These are phyloP conservation scores for Sphagnum tenellum DNA, from an alignment of 225 moss, liverwort and hornwort genomes.

Conservation along the genomic window DNA sequence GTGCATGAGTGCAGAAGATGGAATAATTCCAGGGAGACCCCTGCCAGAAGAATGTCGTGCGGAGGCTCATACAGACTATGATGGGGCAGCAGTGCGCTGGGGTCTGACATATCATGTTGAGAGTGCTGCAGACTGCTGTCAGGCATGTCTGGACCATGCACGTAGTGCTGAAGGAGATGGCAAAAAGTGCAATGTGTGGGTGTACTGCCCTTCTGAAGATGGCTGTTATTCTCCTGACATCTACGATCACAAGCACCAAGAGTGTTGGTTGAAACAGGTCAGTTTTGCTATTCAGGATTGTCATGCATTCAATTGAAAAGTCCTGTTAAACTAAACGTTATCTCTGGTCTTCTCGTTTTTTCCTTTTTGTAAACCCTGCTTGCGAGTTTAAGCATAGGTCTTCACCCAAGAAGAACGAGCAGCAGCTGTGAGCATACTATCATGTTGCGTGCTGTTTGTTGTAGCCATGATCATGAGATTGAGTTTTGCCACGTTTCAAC, in stretches of 20 bases:
- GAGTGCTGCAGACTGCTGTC: slow-evolving; percentile 95
- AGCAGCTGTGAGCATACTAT: too few relatives aligned
- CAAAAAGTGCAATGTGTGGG: slow-evolving; percentile 78
- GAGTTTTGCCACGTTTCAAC: too few relatives aligned
- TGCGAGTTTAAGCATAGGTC: too few relatives aligned
- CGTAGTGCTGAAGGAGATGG: slow-evolving; percentile 47
- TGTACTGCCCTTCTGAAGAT: slow-evolving; percentile 93
- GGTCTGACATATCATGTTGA: slow-evolving; percentile 64
- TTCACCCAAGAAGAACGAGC: too few relatives aligned
- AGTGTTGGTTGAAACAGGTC: slow-evolving; percentile 95
- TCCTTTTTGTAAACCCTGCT: too few relatives aligned
- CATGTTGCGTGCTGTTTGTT: too few relatives aligned
- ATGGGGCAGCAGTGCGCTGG: slow-evolving; percentile 79
- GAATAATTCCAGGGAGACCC: slow-evolving; percentile 73
- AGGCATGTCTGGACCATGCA: slow-evolving; percentile 81
- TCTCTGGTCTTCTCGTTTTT: too few relatives aligned
- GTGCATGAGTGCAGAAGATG: slow-evolving; percentile 56
- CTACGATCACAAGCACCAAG: slow-evolving; percentile 81
- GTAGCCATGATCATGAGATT: too few relatives aligned
- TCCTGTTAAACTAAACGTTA: too few relatives aligned
- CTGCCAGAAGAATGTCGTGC: slow-evolving; percentile 60
- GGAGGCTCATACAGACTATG: slow-evolving; percentile 82
- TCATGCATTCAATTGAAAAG: too few relatives aligned
- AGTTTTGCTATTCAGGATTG: not conserved
- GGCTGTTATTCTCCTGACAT: slow-evolving; percentile 94